Evolutionary conservation across 495 filamentous ascomycete genomes (phyloP).

Genomic region (Trichoderma gamsii): DNA sequence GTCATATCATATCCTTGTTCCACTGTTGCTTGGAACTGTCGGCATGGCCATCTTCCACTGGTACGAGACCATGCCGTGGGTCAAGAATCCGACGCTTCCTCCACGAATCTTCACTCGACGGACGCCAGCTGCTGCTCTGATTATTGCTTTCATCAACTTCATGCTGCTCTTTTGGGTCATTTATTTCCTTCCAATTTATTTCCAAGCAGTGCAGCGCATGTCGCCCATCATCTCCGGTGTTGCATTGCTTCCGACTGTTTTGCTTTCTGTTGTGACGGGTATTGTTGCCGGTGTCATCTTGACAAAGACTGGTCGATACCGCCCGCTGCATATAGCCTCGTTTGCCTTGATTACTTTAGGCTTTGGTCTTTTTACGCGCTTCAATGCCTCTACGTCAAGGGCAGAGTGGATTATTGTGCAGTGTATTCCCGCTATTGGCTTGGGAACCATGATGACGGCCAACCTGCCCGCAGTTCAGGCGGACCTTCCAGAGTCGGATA

Average conservation of each 20-base stretch:
- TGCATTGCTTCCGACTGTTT: constrained; percentile 64
- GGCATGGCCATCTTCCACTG: constrained; percentile 61
- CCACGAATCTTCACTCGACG: constrained; percentile 57
- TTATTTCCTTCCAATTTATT: constrained; percentile 71
- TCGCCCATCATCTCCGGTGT: constrained; percentile 68
- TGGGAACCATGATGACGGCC: constrained; percentile 28
- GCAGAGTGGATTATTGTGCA: constrained; percentile 29
- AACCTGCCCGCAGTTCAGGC: constrained; percentile 38
- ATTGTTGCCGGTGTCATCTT: constrained; percentile 60
- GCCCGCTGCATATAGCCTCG: constrained; percentile 35
- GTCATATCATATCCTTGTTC: constrained; percentile 27
- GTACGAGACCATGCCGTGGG: constrained; percentile 21
- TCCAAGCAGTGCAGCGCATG: constrained; percentile 63
- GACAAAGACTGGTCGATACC: constrained; percentile 57
- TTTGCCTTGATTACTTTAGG: constrained; percentile 37
- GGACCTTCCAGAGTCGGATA: constrained; percentile 30
- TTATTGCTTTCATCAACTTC: constrained; percentile 56
- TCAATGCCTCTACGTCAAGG: constrained; percentile 28
- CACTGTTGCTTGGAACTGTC: constrained; percentile 43
- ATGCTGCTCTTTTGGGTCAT: constrained; percentile 62
- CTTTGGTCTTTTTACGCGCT: constrained; percentile 37
- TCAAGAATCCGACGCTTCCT: constrained; percentile 53
- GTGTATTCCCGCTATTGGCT: constrained; percentile 24
- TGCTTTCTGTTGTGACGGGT: constrained; percentile 60
- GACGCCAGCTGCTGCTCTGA: constrained; percentile 30